These are phyloP conservation scores for Erigeron philadelphicus DNA, from an alignment of 140 eudicot species.

Conservation along the genomic window DNA sequence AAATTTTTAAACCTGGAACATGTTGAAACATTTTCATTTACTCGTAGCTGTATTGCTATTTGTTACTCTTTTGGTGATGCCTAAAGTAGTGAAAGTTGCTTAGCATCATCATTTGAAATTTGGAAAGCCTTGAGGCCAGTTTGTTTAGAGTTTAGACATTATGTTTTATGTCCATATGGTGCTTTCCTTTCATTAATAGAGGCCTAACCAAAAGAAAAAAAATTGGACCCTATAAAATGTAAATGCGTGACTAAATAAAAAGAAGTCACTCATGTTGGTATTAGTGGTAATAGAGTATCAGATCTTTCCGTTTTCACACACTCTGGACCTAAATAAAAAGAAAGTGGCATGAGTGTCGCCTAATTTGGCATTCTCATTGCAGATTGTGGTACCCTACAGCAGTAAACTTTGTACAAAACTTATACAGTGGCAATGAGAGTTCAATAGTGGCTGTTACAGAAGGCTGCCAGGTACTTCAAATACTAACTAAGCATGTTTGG, in stretches of 20 bases:
- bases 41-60: background rate
- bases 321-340: background rate
- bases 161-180: no score
- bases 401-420: slow-evolving; percentile 40
- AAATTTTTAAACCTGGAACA: background rate
- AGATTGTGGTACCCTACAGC: slow-evolving; percentile 88
- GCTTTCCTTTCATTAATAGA: background rate
- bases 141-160: no score
- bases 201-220: background rate
- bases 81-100: no score
- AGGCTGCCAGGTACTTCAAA: slow-evolving; percentile 68
- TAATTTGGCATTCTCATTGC: slow-evolving; percentile 28
- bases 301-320: background rate
- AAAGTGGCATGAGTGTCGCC: background rate
- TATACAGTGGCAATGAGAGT: slow-evolving; percentile 42
- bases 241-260: background rate
- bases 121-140: no score
- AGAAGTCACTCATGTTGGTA: background rate
- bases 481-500: background rate
- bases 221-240: background rate
- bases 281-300: no score
- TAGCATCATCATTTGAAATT: no score
- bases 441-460: slow-evolving; percentile 73
- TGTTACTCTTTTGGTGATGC: background rate
- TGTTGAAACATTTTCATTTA: background rate